Evolutionary conservation across 441 rosid species (phyloP).

Genomic region (Biscutella laevigata): DNA sequence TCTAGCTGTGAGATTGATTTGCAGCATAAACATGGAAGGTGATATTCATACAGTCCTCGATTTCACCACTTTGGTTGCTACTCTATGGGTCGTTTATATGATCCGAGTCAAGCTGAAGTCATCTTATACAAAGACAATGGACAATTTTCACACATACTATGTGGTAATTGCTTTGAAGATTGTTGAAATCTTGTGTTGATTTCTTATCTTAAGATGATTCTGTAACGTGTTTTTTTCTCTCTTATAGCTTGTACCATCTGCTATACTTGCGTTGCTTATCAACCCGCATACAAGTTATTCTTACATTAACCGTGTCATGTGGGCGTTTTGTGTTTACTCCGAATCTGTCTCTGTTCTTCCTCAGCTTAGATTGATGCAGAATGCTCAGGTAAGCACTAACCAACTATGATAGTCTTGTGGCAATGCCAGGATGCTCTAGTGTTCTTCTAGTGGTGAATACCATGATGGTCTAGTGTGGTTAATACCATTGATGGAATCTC

Average conservation of each 20-base stretch:
- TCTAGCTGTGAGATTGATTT: constrained; percentile 44
- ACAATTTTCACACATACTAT: constrained; percentile 44
- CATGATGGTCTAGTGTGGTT: too few relatives aligned
- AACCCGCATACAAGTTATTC: constrained; percentile 27
- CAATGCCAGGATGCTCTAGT: too few relatives aligned
- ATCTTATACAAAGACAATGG: constrained; percentile 50
- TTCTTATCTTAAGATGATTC: background rate
- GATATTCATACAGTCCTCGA: constrained; percentile 61
- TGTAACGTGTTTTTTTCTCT: background rate
- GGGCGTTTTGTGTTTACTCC: constrained; percentile 57
- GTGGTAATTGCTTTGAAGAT: constrained; percentile 32
- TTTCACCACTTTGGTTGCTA: constrained; percentile 42
- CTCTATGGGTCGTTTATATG: constrained; percentile 67
- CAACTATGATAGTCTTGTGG: background rate
- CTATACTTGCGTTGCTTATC: constrained; percentile 40
- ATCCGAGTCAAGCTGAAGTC: constrained; percentile 58
- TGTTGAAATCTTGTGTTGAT: background rate
- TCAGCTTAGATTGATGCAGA: constrained; percentile 81
- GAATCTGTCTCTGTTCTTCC: constrained; percentile 78
- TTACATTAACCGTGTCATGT: constrained; percentile 27
- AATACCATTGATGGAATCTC: background rate
- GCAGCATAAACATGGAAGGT: constrained; percentile 37
- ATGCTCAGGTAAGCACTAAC: constrained; percentile 48
- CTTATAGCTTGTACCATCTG: constrained; percentile 51
- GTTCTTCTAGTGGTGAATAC: too few relatives aligned